Evolutionary conservation across 2,329 filamentous ascomycete genomes (phyloP).

Genomic region (Fonsecaea monophora): DNA sequence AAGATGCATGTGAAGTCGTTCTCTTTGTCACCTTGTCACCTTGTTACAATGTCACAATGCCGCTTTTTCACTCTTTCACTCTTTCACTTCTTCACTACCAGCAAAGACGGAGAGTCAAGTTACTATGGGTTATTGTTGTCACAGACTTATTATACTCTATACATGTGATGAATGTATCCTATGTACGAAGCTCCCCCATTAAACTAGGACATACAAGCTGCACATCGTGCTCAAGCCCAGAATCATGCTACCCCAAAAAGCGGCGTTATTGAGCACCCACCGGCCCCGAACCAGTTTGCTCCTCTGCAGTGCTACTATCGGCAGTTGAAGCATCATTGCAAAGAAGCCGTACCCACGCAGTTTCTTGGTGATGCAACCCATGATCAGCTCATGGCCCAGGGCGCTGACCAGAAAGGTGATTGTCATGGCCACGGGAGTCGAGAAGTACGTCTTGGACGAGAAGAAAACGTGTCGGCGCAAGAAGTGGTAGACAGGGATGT

Average conservation of each 20-base stretch:
- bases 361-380: slow-evolving; percentile 98
- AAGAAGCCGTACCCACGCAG: slow-evolving; percentile 91
- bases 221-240: slow-evolving; percentile 77
- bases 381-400: slow-evolving; percentile 89
- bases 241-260: slow-evolving; percentile 94
- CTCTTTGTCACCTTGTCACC: no score
- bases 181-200: slow-evolving; percentile 2
- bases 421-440: slow-evolving; percentile 76
- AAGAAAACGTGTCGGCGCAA: slow-evolving; percentile 93
- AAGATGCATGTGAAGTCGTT: no score
- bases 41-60: no score
- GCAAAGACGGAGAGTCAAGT: no score
- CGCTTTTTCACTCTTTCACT: no score
- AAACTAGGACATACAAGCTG: slow-evolving; percentile 66
- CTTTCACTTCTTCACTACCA: no score
- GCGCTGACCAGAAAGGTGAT: slow-evolving; percentile 93
- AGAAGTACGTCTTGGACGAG: slow-evolving; percentile 77
- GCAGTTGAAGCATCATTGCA: slow-evolving; percentile 95
- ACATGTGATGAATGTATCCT: neutral
- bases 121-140: neutral
- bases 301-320: slow-evolving; percentile 89
- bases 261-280: slow-evolving; percentile 82
- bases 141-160: slow-evolving; percentile 7
- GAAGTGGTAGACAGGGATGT: slow-evolving; percentile 96
- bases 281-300: slow-evolving; percentile 76